phyloP scores from a whole-genome alignment of 345 rosid species.

The Brassica carinata region DNA sequence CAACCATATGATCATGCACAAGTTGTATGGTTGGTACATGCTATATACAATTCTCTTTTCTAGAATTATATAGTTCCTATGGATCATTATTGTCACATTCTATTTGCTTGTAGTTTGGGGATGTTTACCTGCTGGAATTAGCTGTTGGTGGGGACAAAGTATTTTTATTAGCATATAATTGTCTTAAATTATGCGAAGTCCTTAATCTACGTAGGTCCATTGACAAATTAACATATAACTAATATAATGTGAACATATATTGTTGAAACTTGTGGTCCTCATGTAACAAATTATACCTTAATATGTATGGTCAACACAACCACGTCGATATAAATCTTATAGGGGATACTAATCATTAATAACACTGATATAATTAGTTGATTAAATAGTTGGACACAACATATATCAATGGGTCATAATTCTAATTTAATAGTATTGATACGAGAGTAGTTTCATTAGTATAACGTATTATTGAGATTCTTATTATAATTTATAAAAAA shows the following conservation, averaged over 20 bases:
- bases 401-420: no score
- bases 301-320: neutral
- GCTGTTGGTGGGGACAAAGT: slow-evolving; percentile 15
- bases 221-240: slow-evolving; percentile 4
- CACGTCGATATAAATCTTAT: slow-evolving; percentile 1
- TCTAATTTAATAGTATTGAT: no score
- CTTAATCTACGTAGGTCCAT: slow-evolving; percentile 6
- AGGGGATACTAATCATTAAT: neutral
- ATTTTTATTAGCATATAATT: slow-evolving; percentile 2
- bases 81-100: slow-evolving; percentile 20
- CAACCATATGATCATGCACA: neutral
- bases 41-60: neutral
- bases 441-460: no score
- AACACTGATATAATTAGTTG: neutral
- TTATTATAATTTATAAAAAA: slow-evolving; percentile 15
- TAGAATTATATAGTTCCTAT: neutral
- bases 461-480: neutral
- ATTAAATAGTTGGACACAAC: no score
- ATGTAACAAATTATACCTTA: neutral
- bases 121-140: slow-evolving; percentile 20
- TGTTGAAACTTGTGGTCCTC: slow-evolving; percentile 6
- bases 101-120: slow-evolving; percentile 25
- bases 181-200: neutral
- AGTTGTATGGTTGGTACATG: neutral
- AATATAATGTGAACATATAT: slow-evolving; percentile 1